phyloP scores from a whole-genome alignment of 139 green algal genomes.

The Micractinium sp. region DNA sequence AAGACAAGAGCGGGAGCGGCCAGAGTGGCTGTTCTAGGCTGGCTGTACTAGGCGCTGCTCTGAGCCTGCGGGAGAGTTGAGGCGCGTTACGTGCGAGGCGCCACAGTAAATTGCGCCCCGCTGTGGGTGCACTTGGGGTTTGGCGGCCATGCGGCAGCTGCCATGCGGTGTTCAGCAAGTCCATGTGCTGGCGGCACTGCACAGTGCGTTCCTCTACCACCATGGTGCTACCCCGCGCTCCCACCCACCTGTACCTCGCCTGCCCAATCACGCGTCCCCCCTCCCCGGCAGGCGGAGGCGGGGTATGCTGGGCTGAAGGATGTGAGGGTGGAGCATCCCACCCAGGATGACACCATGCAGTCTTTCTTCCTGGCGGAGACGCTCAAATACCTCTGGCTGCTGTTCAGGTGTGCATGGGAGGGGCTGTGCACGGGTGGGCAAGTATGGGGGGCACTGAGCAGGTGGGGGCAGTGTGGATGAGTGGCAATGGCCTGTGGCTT shows the following conservation, averaged over 20 bases:
- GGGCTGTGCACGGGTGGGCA: neutral
- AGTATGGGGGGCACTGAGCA: too few species aligned
- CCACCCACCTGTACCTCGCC: neutral
- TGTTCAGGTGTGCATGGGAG: conserved; percentile 57
- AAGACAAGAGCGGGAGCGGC: too few species aligned
- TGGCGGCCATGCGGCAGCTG: neutral
- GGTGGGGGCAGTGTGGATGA: too few species aligned
- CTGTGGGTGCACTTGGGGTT: neutral
- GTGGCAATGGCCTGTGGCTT: too few species aligned
- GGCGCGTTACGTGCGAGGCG: too few species aligned
- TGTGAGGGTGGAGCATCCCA: conserved; percentile 47
- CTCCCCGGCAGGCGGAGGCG: conserved; percentile 22
- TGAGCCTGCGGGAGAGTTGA: too few species aligned
- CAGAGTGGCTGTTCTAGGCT: neutral
- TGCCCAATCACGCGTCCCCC: neutral
- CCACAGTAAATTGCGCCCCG: too few species aligned
- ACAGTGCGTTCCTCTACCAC: neutral
- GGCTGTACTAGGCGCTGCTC: neutral
- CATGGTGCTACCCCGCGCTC: neutral
- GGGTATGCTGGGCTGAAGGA: conserved; percentile 76
- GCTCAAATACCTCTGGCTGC: conserved; percentile 86
- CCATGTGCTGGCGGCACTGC: neutral
- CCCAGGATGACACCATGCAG: conserved; percentile 76
- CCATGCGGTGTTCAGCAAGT: neutral
- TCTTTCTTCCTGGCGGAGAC: conserved; percentile 85